Evolutionary conservation across 495 filamentous ascomycete species (phyloP).

Genomic region (Aspergillus hancockii): DNA sequence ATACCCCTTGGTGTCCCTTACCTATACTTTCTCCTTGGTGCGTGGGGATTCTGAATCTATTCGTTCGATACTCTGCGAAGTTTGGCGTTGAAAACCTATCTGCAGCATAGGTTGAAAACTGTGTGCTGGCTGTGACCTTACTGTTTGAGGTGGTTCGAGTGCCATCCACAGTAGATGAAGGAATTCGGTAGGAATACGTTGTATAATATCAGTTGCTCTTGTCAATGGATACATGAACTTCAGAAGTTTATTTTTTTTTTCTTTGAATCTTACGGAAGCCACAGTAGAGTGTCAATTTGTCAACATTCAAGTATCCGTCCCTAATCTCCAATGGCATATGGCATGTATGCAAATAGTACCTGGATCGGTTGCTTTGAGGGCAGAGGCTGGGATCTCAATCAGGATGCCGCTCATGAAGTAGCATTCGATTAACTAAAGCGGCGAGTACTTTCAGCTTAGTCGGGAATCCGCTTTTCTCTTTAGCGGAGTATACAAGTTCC

Average conservation of each 20-base stretch:
- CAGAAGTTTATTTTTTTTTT: too few species aligned
- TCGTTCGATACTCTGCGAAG: slow-evolving; percentile 30
- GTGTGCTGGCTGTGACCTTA: slow-evolving; percentile 12
- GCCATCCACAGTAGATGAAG: slow-evolving; percentile 3
- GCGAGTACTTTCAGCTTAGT: not conserved
- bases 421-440: not conserved
- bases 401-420: too few species aligned
- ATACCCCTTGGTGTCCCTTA: slow-evolving; percentile 27
- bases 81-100: slow-evolving; percentile 36
- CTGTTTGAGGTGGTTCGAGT: not conserved
- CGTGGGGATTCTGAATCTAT: slow-evolving; percentile 10
- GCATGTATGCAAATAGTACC: too few species aligned
- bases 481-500: not conserved
- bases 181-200: slow-evolving; percentile 9
- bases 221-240: slow-evolving; percentile 1
- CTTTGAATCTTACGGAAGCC: not conserved
- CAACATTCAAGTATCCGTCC: too few species aligned
- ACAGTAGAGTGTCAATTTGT: not conserved
- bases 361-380: too few species aligned
- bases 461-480: not conserved
- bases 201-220: slow-evolving; percentile 13
- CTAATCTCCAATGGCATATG: too few species aligned
- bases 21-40: slow-evolving; percentile 6
- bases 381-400: too few species aligned
- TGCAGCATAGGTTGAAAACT: slow-evolving; percentile 39